Percentiles rank a stretch among this genome's conserved stretches.
Conservation (phyloP, 306 rosid genomes). For the Vigna unguiculata region DNA sequence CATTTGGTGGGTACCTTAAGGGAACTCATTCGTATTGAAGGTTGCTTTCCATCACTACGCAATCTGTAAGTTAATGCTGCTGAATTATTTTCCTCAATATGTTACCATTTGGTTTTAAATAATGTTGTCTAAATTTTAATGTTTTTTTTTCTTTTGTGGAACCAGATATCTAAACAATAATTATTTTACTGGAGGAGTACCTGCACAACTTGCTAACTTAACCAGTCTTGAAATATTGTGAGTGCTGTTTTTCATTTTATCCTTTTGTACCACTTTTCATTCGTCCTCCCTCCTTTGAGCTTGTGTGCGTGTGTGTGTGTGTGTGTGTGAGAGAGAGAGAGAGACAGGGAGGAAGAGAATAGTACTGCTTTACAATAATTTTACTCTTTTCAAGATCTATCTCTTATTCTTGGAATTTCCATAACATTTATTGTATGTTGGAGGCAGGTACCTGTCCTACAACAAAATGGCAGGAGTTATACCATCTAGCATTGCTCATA, state of each 20-base stretch:
- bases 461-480: slow-evolving; percentile 94
- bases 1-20: slow-evolving; percentile 98
- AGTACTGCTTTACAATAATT: slow-evolving; percentile 1
- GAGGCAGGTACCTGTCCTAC: slow-evolving; percentile 84
- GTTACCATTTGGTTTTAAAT: slow-evolving; percentile 12
- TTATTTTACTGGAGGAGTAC: slow-evolving; percentile 94
- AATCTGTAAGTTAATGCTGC: slow-evolving; percentile 72
- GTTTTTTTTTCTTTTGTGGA: slow-evolving; percentile 19
- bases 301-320: background rate
- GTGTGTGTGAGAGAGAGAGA: background rate
- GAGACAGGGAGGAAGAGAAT: background rate
- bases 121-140: slow-evolving; percentile 25
- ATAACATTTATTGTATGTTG: slow-evolving; percentile 41
- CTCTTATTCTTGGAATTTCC: slow-evolving; percentile 19
- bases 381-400: slow-evolving; percentile 11
- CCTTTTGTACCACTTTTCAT: background rate
- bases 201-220: slow-evolving; percentile 94
- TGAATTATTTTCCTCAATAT: slow-evolving; percentile 21
- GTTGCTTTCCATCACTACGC: slow-evolving; percentile 93
- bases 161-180: slow-evolving; percentile 88
- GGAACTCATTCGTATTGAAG: slow-evolving; percentile 96
- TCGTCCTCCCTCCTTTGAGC: background rate
- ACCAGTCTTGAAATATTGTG: slow-evolving; percentile 94
- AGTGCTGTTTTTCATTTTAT: slow-evolving; percentile 42
- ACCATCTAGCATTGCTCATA: slow-evolving; percentile 83